A percentile compares a stretch with the other conserved stretches of the same genome.
phyloP scores from a whole-genome alignment of 1,284 basidiomycete species.

The Porogramme epimiltina region DNA sequence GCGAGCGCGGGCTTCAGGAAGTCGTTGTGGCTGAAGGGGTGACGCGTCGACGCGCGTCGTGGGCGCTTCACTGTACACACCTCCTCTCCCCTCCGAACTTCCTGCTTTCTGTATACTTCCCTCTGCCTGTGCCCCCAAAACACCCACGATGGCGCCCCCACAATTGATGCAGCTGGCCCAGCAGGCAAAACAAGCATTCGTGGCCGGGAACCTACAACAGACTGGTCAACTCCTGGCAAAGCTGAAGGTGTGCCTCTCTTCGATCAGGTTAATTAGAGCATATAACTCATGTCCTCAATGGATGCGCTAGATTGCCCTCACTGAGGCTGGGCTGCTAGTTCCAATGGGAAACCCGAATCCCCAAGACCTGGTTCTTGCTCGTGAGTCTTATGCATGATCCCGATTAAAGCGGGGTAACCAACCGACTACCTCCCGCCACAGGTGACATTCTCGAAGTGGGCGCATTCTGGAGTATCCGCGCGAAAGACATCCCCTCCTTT shows the following conservation, averaged over 20 bases:
- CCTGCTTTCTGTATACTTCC: conserved; percentile 20
- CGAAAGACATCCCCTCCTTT: conserved; percentile 88
- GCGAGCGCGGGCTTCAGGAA: conserved; percentile 14
- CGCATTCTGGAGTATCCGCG: conserved; percentile 90
- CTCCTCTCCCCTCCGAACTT: conserved; percentile 36
- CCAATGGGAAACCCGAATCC: conserved; percentile 60
- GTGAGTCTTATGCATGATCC: conserved; percentile 27
- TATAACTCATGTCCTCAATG: not conserved
- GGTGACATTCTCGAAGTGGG: conserved; percentile 96
- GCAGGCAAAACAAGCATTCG: conserved; percentile 64
- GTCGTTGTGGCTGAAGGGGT: conserved; percentile 28
- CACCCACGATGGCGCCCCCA: conserved; percentile 45
- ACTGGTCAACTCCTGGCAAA: conserved; percentile 62
- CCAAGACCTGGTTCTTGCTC: conserved; percentile 69
- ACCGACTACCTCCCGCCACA: conserved; percentile 33
- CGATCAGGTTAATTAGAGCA: not conserved
- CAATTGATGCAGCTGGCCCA: conserved; percentile 64
- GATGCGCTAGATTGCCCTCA: conserved; percentile 67
- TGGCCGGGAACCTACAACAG: conserved; percentile 64
- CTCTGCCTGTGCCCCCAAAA: conserved; percentile 7
- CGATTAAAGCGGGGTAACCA: too few relatives aligned
- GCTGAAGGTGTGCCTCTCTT: conserved; percentile 61
- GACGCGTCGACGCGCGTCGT: conserved; percentile 63
- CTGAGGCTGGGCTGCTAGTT: conserved; percentile 75
- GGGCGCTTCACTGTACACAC: conserved; percentile 15